Conservation (phyloP, 768 basidiomycete species). For the Glaciozyma martinii region DNA sequence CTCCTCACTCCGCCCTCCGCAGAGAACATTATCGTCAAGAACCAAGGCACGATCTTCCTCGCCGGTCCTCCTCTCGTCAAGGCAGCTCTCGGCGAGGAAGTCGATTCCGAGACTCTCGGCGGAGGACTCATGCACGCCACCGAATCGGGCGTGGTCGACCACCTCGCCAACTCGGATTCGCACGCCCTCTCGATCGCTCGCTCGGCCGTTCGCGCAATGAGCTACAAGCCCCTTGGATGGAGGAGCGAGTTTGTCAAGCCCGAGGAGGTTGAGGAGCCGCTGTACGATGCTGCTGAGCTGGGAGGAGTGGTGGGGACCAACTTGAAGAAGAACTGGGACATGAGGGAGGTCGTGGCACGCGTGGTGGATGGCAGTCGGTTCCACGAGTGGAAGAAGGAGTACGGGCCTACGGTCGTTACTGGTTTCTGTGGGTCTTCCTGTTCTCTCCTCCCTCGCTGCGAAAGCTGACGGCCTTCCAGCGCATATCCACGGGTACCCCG, state of each 20-base stretch:
- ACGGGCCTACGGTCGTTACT: slow-evolving; percentile 80
- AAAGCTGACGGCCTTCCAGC: slow-evolving; percentile 41
- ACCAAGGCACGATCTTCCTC: slow-evolving; percentile 87
- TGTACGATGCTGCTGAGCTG: slow-evolving; percentile 71
- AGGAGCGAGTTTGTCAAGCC: neutral
- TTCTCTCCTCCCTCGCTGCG: slow-evolving; percentile 40
- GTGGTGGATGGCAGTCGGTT: slow-evolving; percentile 85
- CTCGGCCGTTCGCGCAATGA: slow-evolving; percentile 55
- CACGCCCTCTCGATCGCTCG: slow-evolving; percentile 74
- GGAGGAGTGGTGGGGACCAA: slow-evolving; percentile 90
- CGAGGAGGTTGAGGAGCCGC: slow-evolving; percentile 54
- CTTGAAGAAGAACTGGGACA: slow-evolving; percentile 77
- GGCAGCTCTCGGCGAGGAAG: slow-evolving; percentile 84
- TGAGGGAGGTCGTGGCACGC: slow-evolving; percentile 86
- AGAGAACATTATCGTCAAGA: slow-evolving; percentile 69
- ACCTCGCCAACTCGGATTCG: slow-evolving; percentile 73
- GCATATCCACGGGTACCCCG: slow-evolving; percentile 74
- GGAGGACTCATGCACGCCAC: slow-evolving; percentile 85
- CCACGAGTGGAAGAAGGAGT: slow-evolving; percentile 93
- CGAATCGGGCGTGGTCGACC: slow-evolving; percentile 70
- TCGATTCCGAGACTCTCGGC: slow-evolving; percentile 85
- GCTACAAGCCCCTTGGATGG: neutral
- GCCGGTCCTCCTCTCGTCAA: slow-evolving; percentile 91
- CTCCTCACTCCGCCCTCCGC: neutral
- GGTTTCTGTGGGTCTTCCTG: slow-evolving; percentile 39